These are phyloP conservation scores for Chlorella sp. DNA, from an alignment of 139 green algal species.

Conservation along the genomic window DNA sequence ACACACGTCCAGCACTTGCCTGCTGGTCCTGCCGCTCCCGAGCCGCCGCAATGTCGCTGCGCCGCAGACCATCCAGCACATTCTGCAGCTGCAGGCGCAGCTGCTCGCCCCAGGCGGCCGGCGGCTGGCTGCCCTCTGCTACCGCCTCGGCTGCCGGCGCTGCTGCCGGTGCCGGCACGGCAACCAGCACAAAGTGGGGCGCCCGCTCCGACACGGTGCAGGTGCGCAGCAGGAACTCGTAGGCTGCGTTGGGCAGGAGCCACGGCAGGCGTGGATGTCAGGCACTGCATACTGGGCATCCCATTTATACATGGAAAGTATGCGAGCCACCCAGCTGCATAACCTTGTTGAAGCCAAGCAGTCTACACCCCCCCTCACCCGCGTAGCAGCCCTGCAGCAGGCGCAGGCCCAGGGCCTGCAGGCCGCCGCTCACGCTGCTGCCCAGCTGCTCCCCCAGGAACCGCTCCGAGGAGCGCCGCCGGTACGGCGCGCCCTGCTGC, in stretches of 20 bases:
- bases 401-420: not conserved
- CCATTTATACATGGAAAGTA: no score
- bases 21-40: conserved; percentile 9
- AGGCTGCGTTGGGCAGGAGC: not conserved
- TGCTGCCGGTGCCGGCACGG: conserved; percentile 38
- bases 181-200: conserved; percentile 58
- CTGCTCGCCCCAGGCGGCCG: not conserved
- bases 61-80: conserved; percentile 9
- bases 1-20: not conserved
- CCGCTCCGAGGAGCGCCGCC: not conserved
- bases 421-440: conserved; percentile 3
- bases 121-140: not conserved
- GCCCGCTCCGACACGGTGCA: conserved; percentile 48
- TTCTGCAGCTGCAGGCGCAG: conserved; percentile 16
- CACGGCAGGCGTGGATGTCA: no score
- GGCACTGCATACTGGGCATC: no score
- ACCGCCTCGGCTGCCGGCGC: no score
- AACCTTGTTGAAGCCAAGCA: not conserved
- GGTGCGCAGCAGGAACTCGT: conserved; percentile 35
- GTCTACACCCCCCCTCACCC: not conserved
- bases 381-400: not conserved
- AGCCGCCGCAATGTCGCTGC: conserved; percentile 17
- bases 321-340: no score
- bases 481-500: not conserved
- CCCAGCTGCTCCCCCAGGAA: conserved; percentile 2